A percentile compares a stretch with the other conserved stretches of the same genome.
phyloP scores from a whole-genome alignment of 371 early-diverging fungal species.

The Catenaria anguillulae region DNA sequence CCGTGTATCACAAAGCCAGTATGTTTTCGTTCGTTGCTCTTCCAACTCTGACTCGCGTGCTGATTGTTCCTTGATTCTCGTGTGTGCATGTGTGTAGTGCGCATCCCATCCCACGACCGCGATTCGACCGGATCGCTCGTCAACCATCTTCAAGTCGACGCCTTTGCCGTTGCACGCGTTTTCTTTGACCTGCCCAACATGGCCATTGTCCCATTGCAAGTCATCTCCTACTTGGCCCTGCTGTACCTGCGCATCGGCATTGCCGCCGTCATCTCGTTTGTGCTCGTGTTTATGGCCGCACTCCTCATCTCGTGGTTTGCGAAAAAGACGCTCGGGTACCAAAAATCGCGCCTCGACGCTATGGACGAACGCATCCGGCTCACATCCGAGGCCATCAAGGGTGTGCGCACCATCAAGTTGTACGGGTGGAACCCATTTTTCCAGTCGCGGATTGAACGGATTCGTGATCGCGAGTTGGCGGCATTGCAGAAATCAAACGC shows the following conservation, averaged over 20 bases:
- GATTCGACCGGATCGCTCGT: constrained; percentile 20
- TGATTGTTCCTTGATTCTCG: no score
- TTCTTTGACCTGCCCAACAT: neutral
- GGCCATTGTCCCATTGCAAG: constrained; percentile 51
- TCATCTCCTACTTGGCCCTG: constrained; percentile 54
- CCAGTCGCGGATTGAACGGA: neutral
- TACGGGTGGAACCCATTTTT: constrained; percentile 26
- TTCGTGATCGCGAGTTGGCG: neutral
- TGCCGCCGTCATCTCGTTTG: constrained; percentile 72
- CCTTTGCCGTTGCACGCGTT: constrained; percentile 28
- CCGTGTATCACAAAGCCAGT: constrained; percentile 79
- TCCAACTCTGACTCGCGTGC: no score
- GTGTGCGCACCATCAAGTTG: constrained; percentile 82
- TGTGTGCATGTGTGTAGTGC: no score
- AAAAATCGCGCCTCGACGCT: constrained; percentile 75
- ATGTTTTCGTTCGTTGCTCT: constrained; percentile 60
- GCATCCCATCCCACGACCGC: neutral
- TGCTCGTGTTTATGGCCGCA: constrained; percentile 56
- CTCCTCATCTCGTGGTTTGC: constrained; percentile 45
- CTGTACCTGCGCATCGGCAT: constrained; percentile 69
- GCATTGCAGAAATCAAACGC: neutral
- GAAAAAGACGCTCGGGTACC: constrained; percentile 45
- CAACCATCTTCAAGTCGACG: constrained; percentile 68
- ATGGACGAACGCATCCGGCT: constrained; percentile 72
- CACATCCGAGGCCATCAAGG: constrained; percentile 70